Conservation (phyloP, 176 grass and related monocot genomes). For the Poa annua region DNA sequence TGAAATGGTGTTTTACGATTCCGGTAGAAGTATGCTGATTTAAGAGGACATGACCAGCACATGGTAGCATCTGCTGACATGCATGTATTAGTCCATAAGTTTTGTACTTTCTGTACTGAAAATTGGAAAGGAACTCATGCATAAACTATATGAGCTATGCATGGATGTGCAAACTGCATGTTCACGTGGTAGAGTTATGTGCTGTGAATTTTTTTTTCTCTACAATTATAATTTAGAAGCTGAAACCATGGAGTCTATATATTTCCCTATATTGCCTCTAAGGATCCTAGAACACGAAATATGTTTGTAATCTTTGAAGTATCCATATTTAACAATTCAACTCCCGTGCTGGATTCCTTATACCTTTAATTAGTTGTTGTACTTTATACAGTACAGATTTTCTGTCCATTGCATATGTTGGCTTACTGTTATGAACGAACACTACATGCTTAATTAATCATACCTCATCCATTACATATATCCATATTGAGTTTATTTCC, state of each 20-base stretch:
- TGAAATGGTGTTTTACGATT: background rate
- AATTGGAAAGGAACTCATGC: background rate
- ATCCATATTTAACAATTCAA: background rate
- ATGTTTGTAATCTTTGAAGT: background rate
- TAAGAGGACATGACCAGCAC: background rate
- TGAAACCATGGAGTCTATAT: background rate
- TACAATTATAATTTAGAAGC: background rate
- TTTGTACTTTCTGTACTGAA: constrained; percentile 27
- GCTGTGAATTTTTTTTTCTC: background rate
- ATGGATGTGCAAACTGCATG: background rate
- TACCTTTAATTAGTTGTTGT: background rate
- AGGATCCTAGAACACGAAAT: background rate
- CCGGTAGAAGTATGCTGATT: constrained; percentile 2
- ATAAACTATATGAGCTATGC: background rate
- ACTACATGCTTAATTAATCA: background rate
- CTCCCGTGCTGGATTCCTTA: background rate
- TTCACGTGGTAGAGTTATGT: background rate
- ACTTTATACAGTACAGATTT: background rate
- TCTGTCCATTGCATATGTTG: background rate
- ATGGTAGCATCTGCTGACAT: background rate
- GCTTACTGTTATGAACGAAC: background rate
- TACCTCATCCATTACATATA: background rate
- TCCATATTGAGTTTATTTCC: constrained; percentile 18
- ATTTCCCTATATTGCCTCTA: background rate
- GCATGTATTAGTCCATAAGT: background rate